phyloP scores from a whole-genome alignment of 331 rosid genomes.

The Rhamnella rubrinervis region DNA sequence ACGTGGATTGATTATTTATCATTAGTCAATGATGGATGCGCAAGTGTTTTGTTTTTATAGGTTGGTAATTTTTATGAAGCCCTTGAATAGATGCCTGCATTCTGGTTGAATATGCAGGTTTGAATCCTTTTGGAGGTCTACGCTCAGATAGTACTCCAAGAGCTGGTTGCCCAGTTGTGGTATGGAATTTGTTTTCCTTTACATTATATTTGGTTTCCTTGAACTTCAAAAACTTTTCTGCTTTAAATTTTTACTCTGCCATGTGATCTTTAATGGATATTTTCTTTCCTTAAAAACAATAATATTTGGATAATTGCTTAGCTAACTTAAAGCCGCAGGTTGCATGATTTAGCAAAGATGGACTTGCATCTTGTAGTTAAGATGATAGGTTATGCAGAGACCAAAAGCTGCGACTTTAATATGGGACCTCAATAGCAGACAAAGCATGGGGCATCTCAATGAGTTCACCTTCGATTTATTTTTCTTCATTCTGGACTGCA shows the following conservation, averaged over 20 bases:
- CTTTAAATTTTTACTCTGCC: background rate
- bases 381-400: background rate
- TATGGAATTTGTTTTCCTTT: slow-evolving; percentile 30
- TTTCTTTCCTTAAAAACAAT: slow-evolving; percentile 3
- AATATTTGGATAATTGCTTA: background rate
- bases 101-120: slow-evolving; percentile 90
- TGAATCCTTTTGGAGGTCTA: slow-evolving; percentile 85
- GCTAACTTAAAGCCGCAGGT: background rate
- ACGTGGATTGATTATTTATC: too few relatives aligned
- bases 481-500: background rate
- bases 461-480: background rate
- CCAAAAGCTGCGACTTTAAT: background rate
- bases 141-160: slow-evolving; percentile 81
- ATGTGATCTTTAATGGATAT: background rate
- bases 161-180: slow-evolving; percentile 99
- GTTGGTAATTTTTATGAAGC: slow-evolving; percentile 97
- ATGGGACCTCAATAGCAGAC: background rate
- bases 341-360: background rate
- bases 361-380: background rate
- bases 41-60: slow-evolving; percentile 35
- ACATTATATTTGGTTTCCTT: slow-evolving; percentile 19
- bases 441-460: background rate
- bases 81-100: slow-evolving; percentile 82
- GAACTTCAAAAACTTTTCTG: background rate
- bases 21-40: slow-evolving; percentile 13